A percentile compares a stretch with the other conserved stretches of the same genome.
phyloP scores from a whole-genome alignment of 2,329 filamentous ascomycete species.

The Aspergillus sp. region DNA sequence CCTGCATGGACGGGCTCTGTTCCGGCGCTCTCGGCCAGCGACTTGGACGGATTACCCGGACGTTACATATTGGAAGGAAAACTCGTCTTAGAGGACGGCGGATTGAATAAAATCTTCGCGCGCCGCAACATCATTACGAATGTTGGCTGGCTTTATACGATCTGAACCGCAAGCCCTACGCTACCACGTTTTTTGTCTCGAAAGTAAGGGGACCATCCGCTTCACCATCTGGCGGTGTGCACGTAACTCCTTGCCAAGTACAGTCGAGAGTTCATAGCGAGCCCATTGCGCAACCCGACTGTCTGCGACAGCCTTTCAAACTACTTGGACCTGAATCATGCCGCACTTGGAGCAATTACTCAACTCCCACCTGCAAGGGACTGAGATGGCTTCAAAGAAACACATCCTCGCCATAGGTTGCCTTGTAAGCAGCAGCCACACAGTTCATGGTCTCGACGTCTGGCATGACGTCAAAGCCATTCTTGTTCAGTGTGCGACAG shows the following conservation, averaged over 20 bases:
- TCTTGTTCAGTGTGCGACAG: constrained; percentile 31
- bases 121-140: constrained; percentile 30
- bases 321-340: background rate
- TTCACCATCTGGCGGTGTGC: background rate
- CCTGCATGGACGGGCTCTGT: constrained; percentile 25
- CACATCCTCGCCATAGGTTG: constrained; percentile 24
- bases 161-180: constrained; percentile 7
- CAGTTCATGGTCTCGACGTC: constrained; percentile 31
- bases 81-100: constrained; percentile 25
- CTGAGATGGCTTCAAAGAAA: background rate
- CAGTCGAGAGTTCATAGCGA: constrained; percentile 26
- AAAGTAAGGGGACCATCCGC: background rate
- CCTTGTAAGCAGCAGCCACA: constrained; percentile 30
- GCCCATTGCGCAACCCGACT: constrained; percentile 18
- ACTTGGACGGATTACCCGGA: constrained; percentile 14
- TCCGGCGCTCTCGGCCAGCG: constrained; percentile 11
- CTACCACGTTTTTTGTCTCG: constrained; percentile 16
- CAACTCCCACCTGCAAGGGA: background rate
- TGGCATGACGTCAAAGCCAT: constrained; percentile 31
- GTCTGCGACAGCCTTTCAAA: background rate
- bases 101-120: constrained; percentile 23
- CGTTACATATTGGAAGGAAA: constrained; percentile 19
- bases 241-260: background rate
- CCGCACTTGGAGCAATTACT: too few species aligned
- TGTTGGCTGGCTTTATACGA: constrained; percentile 29